Percentiles rank a stretch among this genome's conserved stretches.
phyloP scores from a whole-genome alignment of 1,139 yeast genomes.

The Candida tetrigidarum region DNA sequence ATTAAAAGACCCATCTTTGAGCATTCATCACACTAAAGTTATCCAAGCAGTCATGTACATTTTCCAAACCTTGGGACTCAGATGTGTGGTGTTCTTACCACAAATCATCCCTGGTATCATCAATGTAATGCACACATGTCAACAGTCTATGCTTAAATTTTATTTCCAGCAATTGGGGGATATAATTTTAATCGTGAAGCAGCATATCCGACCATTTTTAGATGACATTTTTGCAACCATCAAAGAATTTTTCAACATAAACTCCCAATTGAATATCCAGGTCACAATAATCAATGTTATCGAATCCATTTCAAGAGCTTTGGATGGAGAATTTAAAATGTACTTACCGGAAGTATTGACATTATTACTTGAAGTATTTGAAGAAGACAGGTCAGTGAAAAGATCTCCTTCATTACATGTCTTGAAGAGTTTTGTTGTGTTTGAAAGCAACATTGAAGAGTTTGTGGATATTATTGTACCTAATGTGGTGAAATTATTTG shows the following conservation, averaged over 20 bases:
- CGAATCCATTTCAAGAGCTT: slow-evolving; percentile 82
- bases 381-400: slow-evolving; percentile 70
- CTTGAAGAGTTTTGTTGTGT: slow-evolving; percentile 82
- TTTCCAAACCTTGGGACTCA: slow-evolving; percentile 83
- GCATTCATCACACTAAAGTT: slow-evolving; percentile 86
- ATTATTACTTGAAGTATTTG: slow-evolving; percentile 74
- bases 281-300: slow-evolving; percentile 79
- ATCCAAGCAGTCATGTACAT: slow-evolving; percentile 92
- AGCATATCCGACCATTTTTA: slow-evolving; percentile 85
- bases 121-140: slow-evolving; percentile 83
- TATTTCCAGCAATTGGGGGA: slow-evolving; percentile 89
- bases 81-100: slow-evolving; percentile 85
- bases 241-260: slow-evolving; percentile 67
- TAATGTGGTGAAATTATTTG: slow-evolving; percentile 79
- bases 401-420: slow-evolving; percentile 75
- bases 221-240: slow-evolving; percentile 77
- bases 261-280: slow-evolving; percentile 64
- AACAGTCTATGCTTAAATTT: slow-evolving; percentile 81
- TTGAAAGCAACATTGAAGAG: slow-evolving; percentile 89
- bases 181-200: slow-evolving; percentile 80
- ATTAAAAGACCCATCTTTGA: slow-evolving; percentile 80
- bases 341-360: slow-evolving; percentile 81
- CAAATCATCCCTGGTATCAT: slow-evolving; percentile 89
- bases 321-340: slow-evolving; percentile 91
- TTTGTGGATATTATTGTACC: slow-evolving; percentile 87